Evolutionary conservation across 78 protist genomes (phyloP).

Genomic region (slime mould (Dictyostelium discoideum)): DNA sequence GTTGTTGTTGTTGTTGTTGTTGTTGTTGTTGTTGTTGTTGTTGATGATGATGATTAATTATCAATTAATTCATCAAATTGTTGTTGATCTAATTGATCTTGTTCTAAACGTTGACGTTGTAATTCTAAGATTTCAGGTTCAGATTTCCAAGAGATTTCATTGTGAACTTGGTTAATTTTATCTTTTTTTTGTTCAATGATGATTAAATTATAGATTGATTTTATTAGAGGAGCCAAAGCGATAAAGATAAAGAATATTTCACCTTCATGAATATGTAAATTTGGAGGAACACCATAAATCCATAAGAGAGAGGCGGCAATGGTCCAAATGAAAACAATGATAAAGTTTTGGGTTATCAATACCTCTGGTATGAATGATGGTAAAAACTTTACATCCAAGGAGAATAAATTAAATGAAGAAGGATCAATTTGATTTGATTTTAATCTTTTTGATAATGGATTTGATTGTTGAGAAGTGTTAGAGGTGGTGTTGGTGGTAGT

Average conservation of each 20-base stretch:
- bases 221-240: conserved; percentile 17
- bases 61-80: neutral
- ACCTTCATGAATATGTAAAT: conserved; percentile 46
- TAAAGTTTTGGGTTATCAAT: conserved; percentile 41
- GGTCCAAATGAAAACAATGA: neutral
- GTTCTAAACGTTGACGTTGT: neutral
- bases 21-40: too few species aligned
- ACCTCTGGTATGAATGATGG: conserved; percentile 70
- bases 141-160: neutral
- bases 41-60: neutral
- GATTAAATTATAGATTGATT: conserved; percentile 27
- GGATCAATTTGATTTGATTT: neutral
- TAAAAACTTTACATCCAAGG: conserved; percentile 20
- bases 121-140: neutral
- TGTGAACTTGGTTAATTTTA: neutral
- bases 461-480: neutral
- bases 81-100: neutral
- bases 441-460: neutral
- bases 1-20: too few species aligned
- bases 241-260: conserved; percentile 36
- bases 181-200: conserved; percentile 56
- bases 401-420: neutral
- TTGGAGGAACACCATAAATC: conserved; percentile 26
- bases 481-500: neutral
- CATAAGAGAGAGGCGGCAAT: conserved; percentile 7